Base-by-base conservation (phyloP, 2,329 filamentous ascomycete species). In the Fusarium cyanostomum region DNA sequence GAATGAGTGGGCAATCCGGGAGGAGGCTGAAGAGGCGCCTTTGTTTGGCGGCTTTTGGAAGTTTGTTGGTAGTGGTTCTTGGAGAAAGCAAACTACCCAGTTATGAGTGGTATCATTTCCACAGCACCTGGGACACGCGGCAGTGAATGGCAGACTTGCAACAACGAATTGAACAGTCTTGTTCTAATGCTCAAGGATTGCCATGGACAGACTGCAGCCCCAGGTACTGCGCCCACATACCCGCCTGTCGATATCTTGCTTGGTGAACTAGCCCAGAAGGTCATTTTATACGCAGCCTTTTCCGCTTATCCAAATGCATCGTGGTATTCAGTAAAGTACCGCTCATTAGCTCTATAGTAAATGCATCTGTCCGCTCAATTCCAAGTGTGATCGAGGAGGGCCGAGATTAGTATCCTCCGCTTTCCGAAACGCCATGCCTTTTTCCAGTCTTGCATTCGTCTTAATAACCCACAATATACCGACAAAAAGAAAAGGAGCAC, bases 371-470 rank as follows among this genome's bases (percentile, higher is more conserved):
- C 27, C 28, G 48, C 48, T 34, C 16, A 27, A 37, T 43, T 9
- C 26, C 46, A 31, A 16, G 26, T 24, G 9, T 26, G 8, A 31
- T 31, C 27, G 41, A 50, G 16, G 28, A 42, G n/a, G 18, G 46
- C n/a, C n/a, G 13, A 27, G 33, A 42, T 27, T 12, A 18, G 21
- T n/a, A 31, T 7, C 13, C 16, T 33, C 12, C 13, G 41, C 18
- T 10, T 27, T 34, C 48, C 48, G 18, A 21, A 51, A 66, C 62
- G 62, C 62, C 62, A 15, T 34, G 58, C 53, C 45, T 39, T 31
- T 55, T 18, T 28, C 35, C n/a, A 45, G 39, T 18, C 8, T n/a
- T 16, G 45, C 21, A 34, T 15, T 33, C 35, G 42, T 51, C 28
- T 27, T 18, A 42, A 18, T 15, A 59, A 35, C 11, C 35, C 30